Evolutionary conservation across 2,329 filamentous ascomycete genomes (phyloP).

Genomic region (Myrmaecium sp.): DNA sequence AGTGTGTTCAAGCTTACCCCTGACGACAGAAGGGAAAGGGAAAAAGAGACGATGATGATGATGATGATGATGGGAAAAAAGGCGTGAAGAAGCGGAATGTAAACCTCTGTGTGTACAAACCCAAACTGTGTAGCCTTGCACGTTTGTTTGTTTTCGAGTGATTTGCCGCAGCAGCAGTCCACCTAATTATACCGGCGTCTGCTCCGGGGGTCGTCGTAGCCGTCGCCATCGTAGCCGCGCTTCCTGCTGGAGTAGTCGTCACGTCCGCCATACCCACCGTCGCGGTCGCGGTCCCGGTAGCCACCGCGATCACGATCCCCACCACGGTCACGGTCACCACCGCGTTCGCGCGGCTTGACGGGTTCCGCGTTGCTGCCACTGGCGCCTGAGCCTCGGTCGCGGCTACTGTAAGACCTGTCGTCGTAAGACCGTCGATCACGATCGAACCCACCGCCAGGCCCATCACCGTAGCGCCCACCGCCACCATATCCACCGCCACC

Average conservation of each 20-base stretch:
- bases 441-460: slow-evolving; percentile 22
- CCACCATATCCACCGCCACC: slow-evolving; percentile 23
- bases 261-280: slow-evolving; percentile 19
- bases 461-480: slow-evolving; percentile 28
- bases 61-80: too few species aligned
- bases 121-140: too few species aligned
- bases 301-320: slow-evolving; percentile 11
- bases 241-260: slow-evolving; percentile 36
- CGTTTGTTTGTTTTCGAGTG: slow-evolving; percentile 7
- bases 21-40: slow-evolving; percentile 13
- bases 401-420: slow-evolving; percentile 7
- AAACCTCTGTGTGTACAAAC: slow-evolving; percentile 24
- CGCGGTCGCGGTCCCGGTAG: slow-evolving; percentile 3
- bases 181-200: slow-evolving; percentile 48
- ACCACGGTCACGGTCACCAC: slow-evolving; percentile 30
- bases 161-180: slow-evolving; percentile 21
- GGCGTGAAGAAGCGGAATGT: slow-evolving; percentile 16
- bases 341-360: slow-evolving; percentile 46
- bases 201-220: slow-evolving; percentile 57
- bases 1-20: too few species aligned
- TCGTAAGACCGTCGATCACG: slow-evolving; percentile 28
- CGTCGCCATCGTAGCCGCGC: slow-evolving; percentile 53
- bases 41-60: slow-evolving; percentile 10
- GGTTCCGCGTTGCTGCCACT: slow-evolving; percentile 75
- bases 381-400: slow-evolving; percentile 28